Evolutionary conservation across 2,329 filamentous ascomycete species (phyloP), one percentile per base, ranked within the genome.

Genomic region (Hymenoscyphus fraxineus): DNA sequence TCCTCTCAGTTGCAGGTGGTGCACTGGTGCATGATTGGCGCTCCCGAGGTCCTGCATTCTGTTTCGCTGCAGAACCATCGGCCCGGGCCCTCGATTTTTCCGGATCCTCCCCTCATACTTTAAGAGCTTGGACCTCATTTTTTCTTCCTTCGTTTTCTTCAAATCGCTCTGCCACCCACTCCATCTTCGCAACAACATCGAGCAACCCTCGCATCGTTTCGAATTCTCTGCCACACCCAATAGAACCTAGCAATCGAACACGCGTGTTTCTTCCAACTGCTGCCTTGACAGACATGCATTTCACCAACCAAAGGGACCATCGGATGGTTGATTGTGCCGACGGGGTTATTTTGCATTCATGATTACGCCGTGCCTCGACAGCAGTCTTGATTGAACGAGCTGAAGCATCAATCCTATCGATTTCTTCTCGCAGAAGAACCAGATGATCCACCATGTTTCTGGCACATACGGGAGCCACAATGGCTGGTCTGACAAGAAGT

Each of bases 301-400:
- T 13, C 47, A 54, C 27, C 47, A 10, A 5, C 47, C 19, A 54
- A 19, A 54, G 22, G 12, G 22, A 10, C 47, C 47, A 54, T 19
- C 47, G 47, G 47, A 27, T 54, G 47, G 47, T 31, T 54, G 22
- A 54, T 54, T 54, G 47, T 54, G 19, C 47, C 47, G 47, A 27
- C 47, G 47, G 47, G 47, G 22, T 54, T 54, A 13, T 22, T 13
- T 13, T 22, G 10, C 19, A 22, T 54, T 54, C 47, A 54, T 54
- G 47, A 27, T 15, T 51, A n/a, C 47, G 47, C 19, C 44, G 9
- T 27, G 19, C 6, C n/a, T 22, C 6, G 19, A 9, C 44, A 51
- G 6, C 41, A 47, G 41, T 47, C 6, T 47, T 47, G 41, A 19
- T 9, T 19, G 41, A 6, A n/a, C 2, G 5, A 10, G n/a, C n/a